Conservation (phyloP, 2,329 filamentous ascomycete genomes). For the Acarospora socialis region DNA sequence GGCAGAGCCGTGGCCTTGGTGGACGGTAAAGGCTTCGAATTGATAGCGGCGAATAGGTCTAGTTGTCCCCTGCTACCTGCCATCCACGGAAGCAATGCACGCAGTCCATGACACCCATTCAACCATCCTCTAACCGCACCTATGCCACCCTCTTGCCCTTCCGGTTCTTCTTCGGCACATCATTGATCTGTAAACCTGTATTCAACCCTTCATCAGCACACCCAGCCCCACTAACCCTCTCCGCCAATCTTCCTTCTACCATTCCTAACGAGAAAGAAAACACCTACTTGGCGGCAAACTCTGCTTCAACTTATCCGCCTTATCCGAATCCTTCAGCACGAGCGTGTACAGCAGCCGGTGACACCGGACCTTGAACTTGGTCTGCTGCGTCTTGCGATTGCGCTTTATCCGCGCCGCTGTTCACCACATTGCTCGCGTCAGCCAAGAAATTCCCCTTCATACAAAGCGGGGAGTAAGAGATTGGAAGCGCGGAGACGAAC, state of each 20-base stretch:
- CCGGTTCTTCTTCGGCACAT: conserved; percentile 15
- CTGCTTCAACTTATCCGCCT: conserved; percentile 99
- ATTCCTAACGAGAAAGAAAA: not conserved
- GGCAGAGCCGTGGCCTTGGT: too few species aligned
- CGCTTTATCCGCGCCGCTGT: conserved; percentile 88
- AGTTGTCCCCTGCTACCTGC: too few species aligned
- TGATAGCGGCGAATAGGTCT: too few species aligned
- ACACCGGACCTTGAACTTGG: conserved; percentile 99
- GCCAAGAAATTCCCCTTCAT: conserved; percentile 2
- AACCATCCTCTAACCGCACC: not conserved
- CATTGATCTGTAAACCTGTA: conserved; percentile 12
- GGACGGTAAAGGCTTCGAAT: too few species aligned
- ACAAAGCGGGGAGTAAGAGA: conserved; percentile 8
- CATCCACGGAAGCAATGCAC: too few species aligned
- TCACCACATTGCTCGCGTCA: conserved; percentile 11
- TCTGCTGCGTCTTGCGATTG: conserved; percentile 76
- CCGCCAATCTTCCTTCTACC: not conserved
- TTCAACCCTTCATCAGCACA: not conserved
- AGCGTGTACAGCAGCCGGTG: conserved; percentile 92
- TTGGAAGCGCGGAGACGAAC: conserved; percentile 55
- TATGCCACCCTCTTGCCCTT: conserved; percentile 14
- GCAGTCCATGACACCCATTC: not conserved
- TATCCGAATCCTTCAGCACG: conserved; percentile 94
- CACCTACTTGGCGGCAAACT: conserved; percentile 87
- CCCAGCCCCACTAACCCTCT: not conserved